Evolutionary conservation across 108 stramenopile species (phyloP), one percentile per base, ranked within the genome.

Genomic region (Stephanodiscus triporus): DNA sequence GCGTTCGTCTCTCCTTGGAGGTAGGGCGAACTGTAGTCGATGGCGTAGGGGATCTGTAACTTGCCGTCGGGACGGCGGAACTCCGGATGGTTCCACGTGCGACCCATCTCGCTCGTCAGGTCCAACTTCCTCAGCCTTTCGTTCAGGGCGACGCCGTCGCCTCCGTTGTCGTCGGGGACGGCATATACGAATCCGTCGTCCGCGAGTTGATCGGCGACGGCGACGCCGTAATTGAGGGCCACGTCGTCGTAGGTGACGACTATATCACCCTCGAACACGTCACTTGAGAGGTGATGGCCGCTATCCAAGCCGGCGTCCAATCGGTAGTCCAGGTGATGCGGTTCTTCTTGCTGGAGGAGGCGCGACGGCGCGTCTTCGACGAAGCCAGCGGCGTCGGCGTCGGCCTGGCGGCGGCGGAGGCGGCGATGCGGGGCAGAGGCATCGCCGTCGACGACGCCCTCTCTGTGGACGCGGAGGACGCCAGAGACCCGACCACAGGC

Each of bases 221-320:
- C 67, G 19, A 51, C 26, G 20, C 75, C 75, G 48, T 69, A 76
- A 17, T 62, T 48, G 43, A 1, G 11, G 37, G 63, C 75, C 26
- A 69, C 62, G 45, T 76, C 68, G 0, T 34, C 42, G 55, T 76
- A 76, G 43, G 67, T 68, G 1, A 54, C 50, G 23, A 76, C 60
- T 24, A 76, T 66, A 34, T 68, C 68, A 16, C 61, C 61, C 19
- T 76, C 75, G 45, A 76, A 76, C 14, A 76, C 47, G 19, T 67
- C 66, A 23, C 65, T 30, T 23, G 22, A 29, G 22, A 34, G 58
- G 19, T 16, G 43, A 45, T 45, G 16, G 2, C 14, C 13, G 2
- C 14, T 14, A 3, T 14, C 14, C 43, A 45, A 0, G 43, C 1
- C 16, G 43, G 43, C 43, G 43, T 2, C 16, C 43, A 45, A 45